Evolutionary conservation across 805 yeast species (phyloP).

Genomic region (Yamadazyma tumulicola): DNA sequence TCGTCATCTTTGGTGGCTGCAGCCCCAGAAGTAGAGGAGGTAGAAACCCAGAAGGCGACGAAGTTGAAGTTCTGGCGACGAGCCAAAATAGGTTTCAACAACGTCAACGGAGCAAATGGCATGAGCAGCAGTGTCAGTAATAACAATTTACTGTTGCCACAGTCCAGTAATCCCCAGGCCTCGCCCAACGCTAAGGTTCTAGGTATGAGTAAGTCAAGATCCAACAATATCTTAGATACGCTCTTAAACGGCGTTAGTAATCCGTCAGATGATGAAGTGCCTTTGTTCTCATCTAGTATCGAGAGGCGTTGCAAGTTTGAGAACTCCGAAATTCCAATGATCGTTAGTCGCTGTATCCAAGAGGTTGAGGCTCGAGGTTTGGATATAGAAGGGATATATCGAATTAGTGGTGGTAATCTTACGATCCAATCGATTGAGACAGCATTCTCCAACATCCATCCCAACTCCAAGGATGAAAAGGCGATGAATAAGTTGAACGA

Average conservation of each 20-base stretch:
- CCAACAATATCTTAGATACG: slow-evolving; percentile 44
- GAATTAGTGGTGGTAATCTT: slow-evolving; percentile 81
- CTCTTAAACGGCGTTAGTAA: slow-evolving; percentile 17
- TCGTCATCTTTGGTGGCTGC: slow-evolving; percentile 15
- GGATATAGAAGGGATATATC: slow-evolving; percentile 79
- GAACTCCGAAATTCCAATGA: slow-evolving; percentile 59
- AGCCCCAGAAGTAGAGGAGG: slow-evolving; percentile 16
- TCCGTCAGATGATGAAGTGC: slow-evolving; percentile 19
- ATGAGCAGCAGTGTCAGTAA: neutral
- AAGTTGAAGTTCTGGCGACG: slow-evolving; percentile 44
- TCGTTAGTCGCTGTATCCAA: slow-evolving; percentile 65
- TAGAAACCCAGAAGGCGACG: slow-evolving; percentile 39
- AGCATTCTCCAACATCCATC: slow-evolving; percentile 26
- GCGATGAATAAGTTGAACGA: slow-evolving; percentile 30
- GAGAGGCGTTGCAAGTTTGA: slow-evolving; percentile 64
- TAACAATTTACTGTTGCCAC: slow-evolving; percentile 12
- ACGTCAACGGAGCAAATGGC: slow-evolving; percentile 4
- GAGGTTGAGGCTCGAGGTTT: slow-evolving; percentile 80
- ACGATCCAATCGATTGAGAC: slow-evolving; percentile 52
- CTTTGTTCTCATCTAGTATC: slow-evolving; percentile 51
- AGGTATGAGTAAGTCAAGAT: slow-evolving; percentile 38
- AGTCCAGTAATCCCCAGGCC: slow-evolving; percentile 3
- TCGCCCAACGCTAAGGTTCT: slow-evolving; percentile 5
- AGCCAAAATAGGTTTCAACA: slow-evolving; percentile 31
- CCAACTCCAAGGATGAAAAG: slow-evolving; percentile 30